Evolutionary conservation across 371 early-diverging fungal genomes (phyloP), one percentile per base, ranked within the genome.

Genomic region (Rhizomucor pusillus): DNA sequence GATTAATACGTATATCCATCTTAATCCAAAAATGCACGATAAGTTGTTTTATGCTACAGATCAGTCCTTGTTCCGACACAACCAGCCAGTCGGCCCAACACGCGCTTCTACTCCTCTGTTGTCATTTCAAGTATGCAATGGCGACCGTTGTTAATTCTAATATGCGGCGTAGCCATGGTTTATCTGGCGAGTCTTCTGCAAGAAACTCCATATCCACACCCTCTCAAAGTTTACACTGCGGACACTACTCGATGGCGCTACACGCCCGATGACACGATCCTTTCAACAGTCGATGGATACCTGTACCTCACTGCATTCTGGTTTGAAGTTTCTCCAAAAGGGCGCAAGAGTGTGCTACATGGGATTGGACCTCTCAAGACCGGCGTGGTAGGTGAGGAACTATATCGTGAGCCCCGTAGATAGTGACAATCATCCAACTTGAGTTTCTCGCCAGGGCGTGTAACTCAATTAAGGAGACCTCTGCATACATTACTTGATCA

Each of bases 121-220:
- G 29, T n/a, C n/a, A n/a, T 29, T 29, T 7, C 29, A 7, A 65
- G 25, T 25, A 77, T 77, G 77, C 68, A 73, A 71, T 77, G 77
- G 77, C 71, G 77, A 14, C 56, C 67, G 25, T 47, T 73, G 43
- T 56, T 65, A 36, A 23, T 77, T 40, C 43, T 77, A 19, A 12
- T 66, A 35, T 58, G 62, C 35, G 77, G 77, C 14, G 3, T 73
- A 11, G 52, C 58, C 24, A 56, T 68, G 29, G 62, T 77, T 5
- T 72, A 73, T 34, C 50, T 73, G 44, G 59, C 63, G 13, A 71
- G 67, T 43, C 53, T 73, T 9, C 51, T 71, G 13, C 71, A 71
- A 39, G 69, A 73, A 18, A 59, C 54, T n/a, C 71, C 73, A 4
- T 65, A 69, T 50, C 67, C 71, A 10, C 77, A 66, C 29, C 77